Conservation (phyloP, 305 asterid genomes). For the Fraxinus floribunda region DNA sequence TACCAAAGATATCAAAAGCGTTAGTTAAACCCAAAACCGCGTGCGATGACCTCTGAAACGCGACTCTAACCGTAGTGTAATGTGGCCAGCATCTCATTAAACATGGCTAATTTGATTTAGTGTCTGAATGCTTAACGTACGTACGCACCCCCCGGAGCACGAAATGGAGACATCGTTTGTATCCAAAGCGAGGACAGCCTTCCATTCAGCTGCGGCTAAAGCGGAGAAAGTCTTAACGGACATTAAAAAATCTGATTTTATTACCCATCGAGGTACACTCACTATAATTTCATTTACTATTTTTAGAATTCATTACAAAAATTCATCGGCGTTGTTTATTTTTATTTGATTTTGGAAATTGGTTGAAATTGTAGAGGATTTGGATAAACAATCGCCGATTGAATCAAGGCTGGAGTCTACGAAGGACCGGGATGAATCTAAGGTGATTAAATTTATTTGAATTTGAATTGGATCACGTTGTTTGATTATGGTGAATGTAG, state of each 20-base stretch:
- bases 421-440: constrained; percentile 42
- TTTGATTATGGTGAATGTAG: constrained; percentile 27
- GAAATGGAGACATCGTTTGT: constrained; percentile 87
- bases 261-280: constrained; percentile 52
- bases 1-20: background rate
- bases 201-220: constrained; percentile 98
- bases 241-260: constrained; percentile 73
- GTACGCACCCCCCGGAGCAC: constrained; percentile 29
- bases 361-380: constrained; percentile 43
- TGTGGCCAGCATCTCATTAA: constrained; percentile 23
- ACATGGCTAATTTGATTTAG: constrained; percentile 34
- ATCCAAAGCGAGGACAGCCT: constrained; percentile 89
- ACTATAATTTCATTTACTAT: constrained; percentile 34
- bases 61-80: background rate
- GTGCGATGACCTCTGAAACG: background rate
- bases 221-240: constrained; percentile 98
- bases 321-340: constrained; percentile 9
- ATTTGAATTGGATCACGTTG: constrained; percentile 20
- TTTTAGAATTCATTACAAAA: constrained; percentile 28
- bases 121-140: constrained; percentile 27
- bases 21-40: background rate
- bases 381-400: constrained; percentile 51
- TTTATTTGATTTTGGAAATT: constrained; percentile 19
- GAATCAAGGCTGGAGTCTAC: constrained; percentile 49
- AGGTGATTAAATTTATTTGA: constrained; percentile 45